These are phyloP conservation scores for Russula compacta DNA, from an alignment of 768 basidiomycete genomes.

Conservation along the genomic window DNA sequence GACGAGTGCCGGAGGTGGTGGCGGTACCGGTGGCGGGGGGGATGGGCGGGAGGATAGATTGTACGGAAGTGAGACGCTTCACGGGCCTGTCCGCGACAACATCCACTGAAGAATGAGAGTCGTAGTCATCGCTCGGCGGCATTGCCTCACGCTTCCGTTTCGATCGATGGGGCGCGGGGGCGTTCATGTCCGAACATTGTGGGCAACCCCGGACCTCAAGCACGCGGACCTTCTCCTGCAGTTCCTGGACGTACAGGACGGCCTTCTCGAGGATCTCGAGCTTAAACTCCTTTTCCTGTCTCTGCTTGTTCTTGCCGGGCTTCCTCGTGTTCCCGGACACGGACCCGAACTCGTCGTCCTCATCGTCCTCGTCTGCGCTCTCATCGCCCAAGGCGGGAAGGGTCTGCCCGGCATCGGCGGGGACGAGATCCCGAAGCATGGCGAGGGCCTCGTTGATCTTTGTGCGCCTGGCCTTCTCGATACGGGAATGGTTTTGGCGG, in stretches of 20 bases:
- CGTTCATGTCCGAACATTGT: neutral
- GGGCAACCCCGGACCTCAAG: conserved; percentile 12
- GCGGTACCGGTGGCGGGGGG: neutral
- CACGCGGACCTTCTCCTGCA: conserved; percentile 17
- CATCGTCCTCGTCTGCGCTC: conserved; percentile 30
- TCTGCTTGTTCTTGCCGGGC: conserved; percentile 1
- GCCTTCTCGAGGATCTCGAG: conserved; percentile 20
- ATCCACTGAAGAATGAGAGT: conserved; percentile 1
- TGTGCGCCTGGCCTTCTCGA: conserved; percentile 87
- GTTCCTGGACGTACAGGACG: conserved; percentile 20
- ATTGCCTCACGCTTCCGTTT: conserved; percentile 14
- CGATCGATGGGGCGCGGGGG: neutral
- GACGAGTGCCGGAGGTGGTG: conserved; percentile 3
- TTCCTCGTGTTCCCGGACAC: conserved; percentile 4
- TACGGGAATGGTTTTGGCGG: conserved; percentile 89
- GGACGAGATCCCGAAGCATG: conserved; percentile 69
- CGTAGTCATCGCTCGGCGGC: conserved; percentile 4
- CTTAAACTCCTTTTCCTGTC: conserved; percentile 21
- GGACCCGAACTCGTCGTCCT: conserved; percentile 12
- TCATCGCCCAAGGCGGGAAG: conserved; percentile 25
- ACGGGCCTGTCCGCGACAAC: neutral
- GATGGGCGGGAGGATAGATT: neutral
- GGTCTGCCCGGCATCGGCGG: conserved; percentile 36
- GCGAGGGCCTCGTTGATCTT: conserved; percentile 92
- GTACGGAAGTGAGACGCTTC: conserved; percentile 3